A percentile compares a stretch with the other conserved stretches of the same genome.
Evolutionary conservation across 148 eudicot genomes (phyloP).

Genomic region (Arctostaphylos glauca): DNA sequence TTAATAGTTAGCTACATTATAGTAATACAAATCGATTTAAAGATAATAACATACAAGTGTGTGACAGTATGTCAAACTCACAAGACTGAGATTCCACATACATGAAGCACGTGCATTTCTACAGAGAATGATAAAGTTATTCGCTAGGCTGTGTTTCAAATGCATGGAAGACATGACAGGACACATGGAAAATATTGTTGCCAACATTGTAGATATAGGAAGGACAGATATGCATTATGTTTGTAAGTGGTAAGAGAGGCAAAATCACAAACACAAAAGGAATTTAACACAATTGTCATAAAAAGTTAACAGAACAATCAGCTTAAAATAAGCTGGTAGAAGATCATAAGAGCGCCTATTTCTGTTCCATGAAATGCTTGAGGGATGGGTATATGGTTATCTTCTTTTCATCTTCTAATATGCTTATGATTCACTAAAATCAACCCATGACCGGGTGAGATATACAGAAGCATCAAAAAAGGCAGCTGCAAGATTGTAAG

Average conservation of each 20-base stretch:
- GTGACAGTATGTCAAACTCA: background rate
- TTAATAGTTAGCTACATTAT: slow-evolving; percentile 6
- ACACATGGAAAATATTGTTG: background rate
- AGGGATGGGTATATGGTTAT: background rate
- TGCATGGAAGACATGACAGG: background rate
- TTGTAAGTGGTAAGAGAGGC: background rate
- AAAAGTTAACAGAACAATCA: slow-evolving; percentile 5
- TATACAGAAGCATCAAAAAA: background rate
- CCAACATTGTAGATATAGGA: background rate
- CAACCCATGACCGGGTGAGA: background rate
- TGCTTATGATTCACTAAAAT: background rate
- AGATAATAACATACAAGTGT: background rate
- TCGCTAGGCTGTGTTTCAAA: background rate
- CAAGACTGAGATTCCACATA: background rate
- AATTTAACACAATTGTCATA: background rate
- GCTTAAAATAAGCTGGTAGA: background rate
- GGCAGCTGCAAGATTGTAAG: background rate
- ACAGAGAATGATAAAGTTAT: background rate
- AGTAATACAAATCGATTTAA: background rate
- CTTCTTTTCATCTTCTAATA: background rate
- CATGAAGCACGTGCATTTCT: background rate
- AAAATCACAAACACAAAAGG: background rate
- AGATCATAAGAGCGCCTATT: background rate
- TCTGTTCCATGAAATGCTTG: background rate
- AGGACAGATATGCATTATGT: background rate